Percentiles rank a stretch among this genome's conserved stretches.
Evolutionary conservation across 495 filamentous ascomycete species (phyloP).

Genomic region (Pseudomonodictys pantanalensis): DNA sequence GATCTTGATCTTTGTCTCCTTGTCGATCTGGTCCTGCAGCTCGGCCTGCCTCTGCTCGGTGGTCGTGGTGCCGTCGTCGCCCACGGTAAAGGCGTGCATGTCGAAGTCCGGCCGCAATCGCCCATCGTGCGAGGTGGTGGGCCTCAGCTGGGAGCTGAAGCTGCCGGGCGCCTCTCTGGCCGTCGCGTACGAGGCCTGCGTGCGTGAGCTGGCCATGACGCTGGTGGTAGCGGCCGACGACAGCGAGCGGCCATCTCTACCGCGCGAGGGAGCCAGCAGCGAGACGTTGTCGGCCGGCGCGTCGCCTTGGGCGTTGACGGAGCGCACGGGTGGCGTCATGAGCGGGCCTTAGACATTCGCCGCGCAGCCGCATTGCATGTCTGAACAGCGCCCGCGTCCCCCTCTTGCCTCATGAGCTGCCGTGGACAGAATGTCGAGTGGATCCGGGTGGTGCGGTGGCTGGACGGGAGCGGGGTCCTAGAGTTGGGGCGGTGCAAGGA

Average conservation of each 20-base stretch:
- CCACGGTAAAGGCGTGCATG: conserved; percentile 58
- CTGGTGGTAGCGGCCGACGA: conserved; percentile 33
- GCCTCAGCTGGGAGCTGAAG: conserved; percentile 87
- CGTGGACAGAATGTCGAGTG: background rate
- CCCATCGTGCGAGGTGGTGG: conserved; percentile 63
- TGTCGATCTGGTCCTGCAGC: conserved; percentile 77
- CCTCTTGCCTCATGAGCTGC: conserved; percentile 27
- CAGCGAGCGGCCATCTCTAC: conserved; percentile 42
- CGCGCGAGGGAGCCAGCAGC: conserved; percentile 36
- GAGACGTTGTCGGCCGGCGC: conserved; percentile 29
- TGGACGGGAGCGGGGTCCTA: conserved; percentile 20
- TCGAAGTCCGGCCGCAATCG: conserved; percentile 67
- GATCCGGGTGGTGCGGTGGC: conserved; percentile 2
- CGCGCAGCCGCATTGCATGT: conserved; percentile 34
- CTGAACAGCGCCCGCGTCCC: conserved; percentile 9
- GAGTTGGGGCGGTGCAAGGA: conserved; percentile 2
- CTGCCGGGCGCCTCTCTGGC: conserved; percentile 71
- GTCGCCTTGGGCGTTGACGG: conserved; percentile 32
- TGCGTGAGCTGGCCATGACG: conserved; percentile 27
- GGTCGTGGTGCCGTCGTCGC: conserved; percentile 55
- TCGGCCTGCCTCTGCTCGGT: conserved; percentile 72
- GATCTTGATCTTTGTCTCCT: conserved; percentile 94
- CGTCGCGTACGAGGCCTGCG: conserved; percentile 35
- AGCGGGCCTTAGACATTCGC: conserved; percentile 34
- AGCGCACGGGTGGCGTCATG: conserved; percentile 39